Conservation (phyloP, 805 yeast genomes). For the Hanseniaspora guilliermondii region DNA sequence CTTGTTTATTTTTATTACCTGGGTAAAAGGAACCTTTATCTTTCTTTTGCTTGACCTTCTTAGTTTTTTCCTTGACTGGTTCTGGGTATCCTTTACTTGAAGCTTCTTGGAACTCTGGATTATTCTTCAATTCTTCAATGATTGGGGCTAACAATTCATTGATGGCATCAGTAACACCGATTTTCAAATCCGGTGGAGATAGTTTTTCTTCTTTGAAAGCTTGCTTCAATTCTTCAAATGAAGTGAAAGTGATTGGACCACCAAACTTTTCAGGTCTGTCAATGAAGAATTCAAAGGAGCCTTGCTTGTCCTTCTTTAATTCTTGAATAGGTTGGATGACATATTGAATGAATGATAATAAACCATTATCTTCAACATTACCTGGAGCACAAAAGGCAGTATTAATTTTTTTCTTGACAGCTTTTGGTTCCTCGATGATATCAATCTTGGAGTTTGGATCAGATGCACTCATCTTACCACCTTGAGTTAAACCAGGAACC, state of each 20-base stretch:
- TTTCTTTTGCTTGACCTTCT: constrained; percentile 65
- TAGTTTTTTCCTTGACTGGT: constrained; percentile 44
- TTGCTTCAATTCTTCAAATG: constrained; percentile 54
- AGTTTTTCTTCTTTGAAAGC: constrained; percentile 65
- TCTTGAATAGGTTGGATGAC: constrained; percentile 80
- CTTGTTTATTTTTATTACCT: constrained; percentile 35
- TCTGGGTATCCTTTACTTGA: constrained; percentile 75
- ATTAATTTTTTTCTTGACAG: constrained; percentile 77
- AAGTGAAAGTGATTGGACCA: constrained; percentile 66
- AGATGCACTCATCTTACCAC: constrained; percentile 97
- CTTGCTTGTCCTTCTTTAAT: constrained; percentile 38
- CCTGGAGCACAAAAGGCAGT: constrained; percentile 96
- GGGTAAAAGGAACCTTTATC: constrained; percentile 87
- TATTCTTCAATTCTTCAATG: constrained; percentile 50
- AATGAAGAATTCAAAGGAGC: constrained; percentile 53
- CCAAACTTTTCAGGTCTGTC: constrained; percentile 96
- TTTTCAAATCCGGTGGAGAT: constrained; percentile 86
- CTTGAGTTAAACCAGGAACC: constrained; percentile 96
- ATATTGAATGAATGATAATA: constrained; percentile 70
- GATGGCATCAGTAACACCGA: constrained; percentile 80
- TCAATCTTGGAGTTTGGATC: constrained; percentile 98
- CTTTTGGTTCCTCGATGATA: constrained; percentile 75
- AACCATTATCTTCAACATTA: constrained; percentile 77
- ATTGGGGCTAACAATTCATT: constrained; percentile 74
- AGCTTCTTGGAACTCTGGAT: constrained; percentile 63